phyloP scores from a whole-genome alignment of 2,329 filamentous ascomycete species.

The Trichoderma polysporum region DNA sequence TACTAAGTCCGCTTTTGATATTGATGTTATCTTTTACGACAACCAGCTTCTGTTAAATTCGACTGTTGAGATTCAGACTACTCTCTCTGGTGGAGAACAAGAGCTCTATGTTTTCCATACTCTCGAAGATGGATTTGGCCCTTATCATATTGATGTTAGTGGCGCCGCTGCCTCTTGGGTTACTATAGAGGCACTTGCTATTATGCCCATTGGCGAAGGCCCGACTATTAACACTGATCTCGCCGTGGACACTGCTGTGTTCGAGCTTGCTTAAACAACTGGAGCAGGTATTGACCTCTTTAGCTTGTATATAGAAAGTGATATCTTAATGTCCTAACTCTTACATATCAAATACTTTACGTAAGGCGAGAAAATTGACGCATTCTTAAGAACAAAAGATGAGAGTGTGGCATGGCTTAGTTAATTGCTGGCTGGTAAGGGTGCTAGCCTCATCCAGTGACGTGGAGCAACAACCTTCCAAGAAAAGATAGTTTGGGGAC shows the following conservation, averaged over 20 bases:
- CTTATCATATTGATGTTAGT: background rate
- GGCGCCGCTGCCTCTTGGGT: background rate
- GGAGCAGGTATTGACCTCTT: no score
- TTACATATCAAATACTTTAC: no score
- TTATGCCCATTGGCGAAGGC: slow-evolving; percentile 7
- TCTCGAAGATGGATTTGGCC: background rate
- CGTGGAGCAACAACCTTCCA: no score
- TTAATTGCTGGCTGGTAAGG: no score
- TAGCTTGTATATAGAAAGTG: no score
- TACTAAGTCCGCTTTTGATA: background rate
- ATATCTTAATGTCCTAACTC: no score
- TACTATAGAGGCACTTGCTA: background rate
- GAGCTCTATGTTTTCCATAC: background rate
- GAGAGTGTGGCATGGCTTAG: no score
- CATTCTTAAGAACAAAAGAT: no score
- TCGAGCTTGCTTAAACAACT: slow-evolving; percentile 11
- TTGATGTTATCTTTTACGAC: background rate
- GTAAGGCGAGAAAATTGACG: no score
- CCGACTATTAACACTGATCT: slow-evolving; percentile 10
- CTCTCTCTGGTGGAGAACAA: background rate
- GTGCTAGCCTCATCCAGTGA: no score
- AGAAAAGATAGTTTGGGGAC: no score
- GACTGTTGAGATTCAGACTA: background rate
- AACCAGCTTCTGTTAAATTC: background rate
- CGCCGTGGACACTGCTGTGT: background rate